These are phyloP conservation scores for Kodamaea sp. DNA, from an alignment of 1,139 yeast genomes.

Conservation along the genomic window DNA sequence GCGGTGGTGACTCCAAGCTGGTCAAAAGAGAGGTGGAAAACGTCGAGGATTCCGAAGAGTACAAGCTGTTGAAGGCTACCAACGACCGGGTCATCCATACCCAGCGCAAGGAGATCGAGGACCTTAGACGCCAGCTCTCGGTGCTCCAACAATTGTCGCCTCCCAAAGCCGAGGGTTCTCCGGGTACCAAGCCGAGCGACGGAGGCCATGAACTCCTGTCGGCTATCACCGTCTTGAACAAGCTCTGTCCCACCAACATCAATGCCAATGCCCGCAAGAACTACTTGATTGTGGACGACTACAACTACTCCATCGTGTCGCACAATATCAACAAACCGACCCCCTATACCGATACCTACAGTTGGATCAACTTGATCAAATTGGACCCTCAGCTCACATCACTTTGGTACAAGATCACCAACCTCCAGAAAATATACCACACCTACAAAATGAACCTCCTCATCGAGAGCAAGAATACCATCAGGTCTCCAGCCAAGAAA, in stretches of 20 bases:
- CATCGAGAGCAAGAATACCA: slow-evolving; percentile 9
- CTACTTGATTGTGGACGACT: slow-evolving; percentile 24
- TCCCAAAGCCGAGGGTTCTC: slow-evolving; percentile 6
- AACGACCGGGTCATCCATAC: slow-evolving; percentile 24
- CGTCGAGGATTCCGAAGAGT: slow-evolving; percentile 23
- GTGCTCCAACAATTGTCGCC: slow-evolving; percentile 30
- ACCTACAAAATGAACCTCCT: slow-evolving; percentile 33
- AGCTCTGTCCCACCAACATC: slow-evolving; percentile 17
- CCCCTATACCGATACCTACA: slow-evolving; percentile 26
- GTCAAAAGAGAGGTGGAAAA: slow-evolving; percentile 6
- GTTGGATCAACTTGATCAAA: slow-evolving; percentile 44
- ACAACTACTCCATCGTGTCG: slow-evolving; percentile 14
- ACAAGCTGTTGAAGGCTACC: slow-evolving; percentile 20
- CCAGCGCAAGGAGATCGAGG: slow-evolving; percentile 39
- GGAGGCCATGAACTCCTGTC: slow-evolving; percentile 1
- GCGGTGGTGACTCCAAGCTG: slow-evolving; percentile 1
- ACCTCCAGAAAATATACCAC: slow-evolving; percentile 44
- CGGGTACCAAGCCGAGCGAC: slow-evolving; percentile 1
- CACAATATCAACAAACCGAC: slow-evolving; percentile 4
- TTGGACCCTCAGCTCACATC: slow-evolving; percentile 45
- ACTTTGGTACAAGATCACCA: slow-evolving; percentile 44
- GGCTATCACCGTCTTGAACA: slow-evolving; percentile 20
- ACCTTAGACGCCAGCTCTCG: slow-evolving; percentile 33
- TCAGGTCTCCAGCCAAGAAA: slow-evolving; percentile 9
- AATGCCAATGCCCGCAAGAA: slow-evolving; percentile 16